phyloP scores from a whole-genome alignment of 805 yeast species.

The Myxozyma vanderwaltii region DNA sequence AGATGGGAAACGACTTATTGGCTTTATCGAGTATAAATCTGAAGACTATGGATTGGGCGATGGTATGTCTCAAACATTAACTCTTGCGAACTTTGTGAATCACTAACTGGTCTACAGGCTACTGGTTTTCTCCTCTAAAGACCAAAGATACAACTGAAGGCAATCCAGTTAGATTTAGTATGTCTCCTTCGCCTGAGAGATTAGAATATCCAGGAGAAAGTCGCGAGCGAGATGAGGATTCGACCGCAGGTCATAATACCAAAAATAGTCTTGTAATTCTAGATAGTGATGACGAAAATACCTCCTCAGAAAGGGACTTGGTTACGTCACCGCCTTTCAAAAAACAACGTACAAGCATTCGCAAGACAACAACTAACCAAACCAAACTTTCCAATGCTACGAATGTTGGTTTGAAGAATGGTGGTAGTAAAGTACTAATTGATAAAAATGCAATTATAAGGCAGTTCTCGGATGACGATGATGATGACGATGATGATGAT shows the following conservation, averaged over 20 bases:
- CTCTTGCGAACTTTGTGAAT: not conserved
- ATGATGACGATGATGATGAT: constrained; percentile 15
- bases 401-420: not conserved
- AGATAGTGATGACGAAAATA: not conserved
- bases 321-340: not conserved
- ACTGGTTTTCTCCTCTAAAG: constrained; percentile 19
- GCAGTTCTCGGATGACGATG: not conserved
- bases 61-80: constrained; percentile 16
- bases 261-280: not conserved
- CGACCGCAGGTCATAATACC: not conserved
- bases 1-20: not conserved
- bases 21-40: constrained; percentile 16
- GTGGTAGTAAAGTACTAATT: not conserved
- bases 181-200: not conserved
- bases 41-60: constrained; percentile 30
- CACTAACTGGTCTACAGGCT: constrained; percentile 2
- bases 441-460: not conserved
- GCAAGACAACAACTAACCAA: not conserved
- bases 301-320: not conserved
- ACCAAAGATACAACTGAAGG: constrained; percentile 3
- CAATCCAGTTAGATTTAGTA: constrained; percentile 12
- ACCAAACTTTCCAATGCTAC: not conserved
- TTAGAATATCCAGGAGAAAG: not conserved
- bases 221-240: not conserved
- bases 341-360: not conserved